Conservation (phyloP, 768 basidiomycete species). For the Suillus subalutaceus region DNA sequence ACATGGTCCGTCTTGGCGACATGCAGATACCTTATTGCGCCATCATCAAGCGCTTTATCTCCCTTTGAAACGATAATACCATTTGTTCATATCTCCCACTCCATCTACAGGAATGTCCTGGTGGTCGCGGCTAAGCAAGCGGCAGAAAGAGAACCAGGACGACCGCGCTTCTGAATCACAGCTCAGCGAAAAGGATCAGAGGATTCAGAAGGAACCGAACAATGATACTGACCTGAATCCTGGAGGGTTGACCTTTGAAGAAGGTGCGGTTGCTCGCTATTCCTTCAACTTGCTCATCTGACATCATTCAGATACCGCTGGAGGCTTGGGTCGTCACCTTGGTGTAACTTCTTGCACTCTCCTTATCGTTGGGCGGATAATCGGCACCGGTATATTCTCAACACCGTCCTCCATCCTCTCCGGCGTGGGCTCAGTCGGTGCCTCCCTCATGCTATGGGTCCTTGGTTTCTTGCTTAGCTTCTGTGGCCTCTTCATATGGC, state of each 20-base stretch:
- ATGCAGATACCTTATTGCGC: not conserved
- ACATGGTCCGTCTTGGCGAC: not conserved
- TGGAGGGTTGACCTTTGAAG: conserved; percentile 51
- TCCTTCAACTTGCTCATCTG: not conserved
- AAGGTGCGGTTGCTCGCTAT: conserved; percentile 37
- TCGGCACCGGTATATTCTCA: conserved; percentile 68
- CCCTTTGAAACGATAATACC: not conserved
- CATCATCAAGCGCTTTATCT: not conserved
- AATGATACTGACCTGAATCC: conserved; percentile 35
- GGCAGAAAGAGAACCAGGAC: not conserved
- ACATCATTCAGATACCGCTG: conserved; percentile 45
- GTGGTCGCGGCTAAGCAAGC: conserved; percentile 13
- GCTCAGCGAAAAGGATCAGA: conserved; percentile 5
- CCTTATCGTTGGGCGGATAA: conserved; percentile 58
- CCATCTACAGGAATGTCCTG: conserved; percentile 15
- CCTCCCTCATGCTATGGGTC: conserved; percentile 66
- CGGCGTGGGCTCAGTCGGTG: conserved; percentile 59
- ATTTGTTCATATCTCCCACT: too few species aligned
- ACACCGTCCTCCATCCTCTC: conserved; percentile 61
- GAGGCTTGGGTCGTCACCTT: conserved; percentile 60
- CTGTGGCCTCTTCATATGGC: conserved; percentile 64
- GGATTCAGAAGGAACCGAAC: not conserved
- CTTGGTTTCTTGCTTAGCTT: conserved; percentile 61
- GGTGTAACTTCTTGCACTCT: conserved; percentile 61
- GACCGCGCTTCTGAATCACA: conserved; percentile 2